These are phyloP conservation scores for Termitomyces sp. DNA, from an alignment of 768 basidiomycete species.

Conservation along the genomic window DNA sequence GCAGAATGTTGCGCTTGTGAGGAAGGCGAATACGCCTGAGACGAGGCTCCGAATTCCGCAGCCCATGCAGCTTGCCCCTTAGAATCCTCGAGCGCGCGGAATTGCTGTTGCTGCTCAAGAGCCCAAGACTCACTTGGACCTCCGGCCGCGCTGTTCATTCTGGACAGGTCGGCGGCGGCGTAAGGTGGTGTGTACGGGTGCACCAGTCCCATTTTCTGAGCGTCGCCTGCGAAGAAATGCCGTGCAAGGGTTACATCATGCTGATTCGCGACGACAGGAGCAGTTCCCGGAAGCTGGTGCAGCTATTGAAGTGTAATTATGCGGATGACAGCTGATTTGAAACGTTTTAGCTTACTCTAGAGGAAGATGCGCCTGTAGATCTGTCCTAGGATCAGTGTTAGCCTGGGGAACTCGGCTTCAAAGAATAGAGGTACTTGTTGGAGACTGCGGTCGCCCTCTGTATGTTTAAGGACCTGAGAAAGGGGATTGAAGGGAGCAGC, in stretches of 20 bases:
- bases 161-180: constrained; percentile 17
- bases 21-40: constrained; percentile 19
- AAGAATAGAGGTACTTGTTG: constrained; percentile 59
- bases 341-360: constrained; percentile 43
- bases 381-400: constrained; percentile 52
- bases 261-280: constrained; percentile 44
- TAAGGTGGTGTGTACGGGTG: constrained; percentile 19
- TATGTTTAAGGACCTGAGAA: constrained; percentile 85
- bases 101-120: constrained; percentile 42
- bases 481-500: constrained; percentile 82
- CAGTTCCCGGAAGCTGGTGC: constrained; percentile 69
- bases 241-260: constrained; percentile 74
- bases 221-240: constrained; percentile 66
- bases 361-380: constrained; percentile 67
- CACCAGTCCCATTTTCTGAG: constrained; percentile 26
- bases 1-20: constrained; percentile 30
- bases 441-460: constrained; percentile 83
- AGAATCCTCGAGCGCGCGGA: constrained; percentile 32
- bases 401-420: not conserved
- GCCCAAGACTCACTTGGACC: constrained; percentile 53
- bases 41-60: constrained; percentile 45
- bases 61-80: constrained; percentile 44
- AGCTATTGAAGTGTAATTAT: constrained; percentile 39
- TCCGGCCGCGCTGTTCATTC: constrained; percentile 22
- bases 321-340: constrained; percentile 1